Evolutionary conservation across 2,329 filamentous ascomycete genomes (phyloP).

Genomic region (Neopestalotiopsis clavispora): DNA sequence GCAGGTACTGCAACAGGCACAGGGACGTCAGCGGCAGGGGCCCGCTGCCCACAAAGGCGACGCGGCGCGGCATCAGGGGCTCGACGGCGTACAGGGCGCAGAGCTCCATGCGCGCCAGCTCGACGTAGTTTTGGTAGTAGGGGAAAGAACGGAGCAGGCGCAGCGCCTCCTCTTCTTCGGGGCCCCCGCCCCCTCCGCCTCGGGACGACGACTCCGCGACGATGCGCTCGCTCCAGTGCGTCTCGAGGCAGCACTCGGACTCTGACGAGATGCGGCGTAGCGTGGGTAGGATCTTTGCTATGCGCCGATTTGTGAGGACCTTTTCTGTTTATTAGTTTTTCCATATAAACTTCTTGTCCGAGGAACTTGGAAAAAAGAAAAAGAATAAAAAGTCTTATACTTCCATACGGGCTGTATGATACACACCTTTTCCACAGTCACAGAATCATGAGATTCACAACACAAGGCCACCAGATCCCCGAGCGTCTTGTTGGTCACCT

Average conservation of each 20-base stretch:
- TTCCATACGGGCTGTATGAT: background rate
- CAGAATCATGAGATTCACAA: conserved; percentile 11
- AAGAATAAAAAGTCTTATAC: background rate
- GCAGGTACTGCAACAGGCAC: conserved; percentile 44
- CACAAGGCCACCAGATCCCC: conserved; percentile 4
- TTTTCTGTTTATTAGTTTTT: conserved; percentile 22
- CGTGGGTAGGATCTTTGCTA: conserved; percentile 38
- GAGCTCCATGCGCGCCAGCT: conserved; percentile 52
- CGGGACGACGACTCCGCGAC: conserved; percentile 8
- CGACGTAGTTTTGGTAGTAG: conserved; percentile 54
- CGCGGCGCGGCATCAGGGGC: conserved; percentile 30
- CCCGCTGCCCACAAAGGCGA: conserved; percentile 56
- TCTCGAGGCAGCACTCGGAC: conserved; percentile 51
- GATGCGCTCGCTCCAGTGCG: conserved; percentile 46
- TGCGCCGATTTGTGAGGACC: conserved; percentile 38
- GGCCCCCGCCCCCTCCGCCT: conserved; percentile 8
- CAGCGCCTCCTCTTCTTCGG: conserved; percentile 21
- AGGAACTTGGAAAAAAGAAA: background rate
- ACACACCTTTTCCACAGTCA: conserved; percentile 5
- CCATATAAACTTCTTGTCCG: background rate
- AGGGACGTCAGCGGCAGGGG: conserved; percentile 54
- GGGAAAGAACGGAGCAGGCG: conserved; percentile 45
- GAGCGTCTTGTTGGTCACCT: conserved; percentile 9
- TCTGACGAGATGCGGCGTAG: conserved; percentile 46
- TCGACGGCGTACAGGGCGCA: conserved; percentile 43